Evolutionary conservation across 805 yeast genomes (phyloP), one percentile per base, ranked within the genome.

Genomic region (Alloascoidea africana): DNA sequence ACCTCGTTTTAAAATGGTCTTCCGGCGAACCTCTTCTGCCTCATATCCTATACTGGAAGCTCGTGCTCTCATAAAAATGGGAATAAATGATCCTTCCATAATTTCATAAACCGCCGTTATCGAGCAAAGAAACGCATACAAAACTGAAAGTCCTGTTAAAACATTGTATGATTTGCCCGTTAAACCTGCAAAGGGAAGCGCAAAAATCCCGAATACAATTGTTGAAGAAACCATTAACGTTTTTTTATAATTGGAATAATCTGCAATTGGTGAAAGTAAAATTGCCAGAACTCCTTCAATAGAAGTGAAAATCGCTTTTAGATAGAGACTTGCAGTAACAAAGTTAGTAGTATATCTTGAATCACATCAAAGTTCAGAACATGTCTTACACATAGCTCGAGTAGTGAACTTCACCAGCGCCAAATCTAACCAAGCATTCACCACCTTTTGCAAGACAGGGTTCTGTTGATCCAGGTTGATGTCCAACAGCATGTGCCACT

Each of bases 21-120:
- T 36, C 4, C 52, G 42, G 40, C 60, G 42, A 0, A 47, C 44
- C 3, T 53, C 51, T 40, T 58, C 60, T 4, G 43, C 40, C 3
- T 35, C 41, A 4, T 39, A 33, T 14, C 45, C 45, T 14, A 39
- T 37, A 2, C 44, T 39, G 5, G 44, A 32, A 3, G 44, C 50
- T 2, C 48, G 44, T 2, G 59, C 58, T 36, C 61, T 49, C 66
- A 62, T 60, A 38, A 62, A 58, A 15, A 55, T 36, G 2, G 67
- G 67, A 32, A 62, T 58, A 38, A 60, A 62, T 1, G 65, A 56
- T 1, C 59, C 65, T 40, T 60, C 65, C 15, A 60, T 34, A 13
- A 60, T 57, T 41, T 62, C 62, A 38, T 60, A 53, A 2, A 58
- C 41, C 1, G 57, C 51, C 41, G 53, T 55, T 14, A 45, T 43